Base-by-base conservation (phyloP, 768 basidiomycete genomes). In the Pleurotus tuber-regium region DNA sequence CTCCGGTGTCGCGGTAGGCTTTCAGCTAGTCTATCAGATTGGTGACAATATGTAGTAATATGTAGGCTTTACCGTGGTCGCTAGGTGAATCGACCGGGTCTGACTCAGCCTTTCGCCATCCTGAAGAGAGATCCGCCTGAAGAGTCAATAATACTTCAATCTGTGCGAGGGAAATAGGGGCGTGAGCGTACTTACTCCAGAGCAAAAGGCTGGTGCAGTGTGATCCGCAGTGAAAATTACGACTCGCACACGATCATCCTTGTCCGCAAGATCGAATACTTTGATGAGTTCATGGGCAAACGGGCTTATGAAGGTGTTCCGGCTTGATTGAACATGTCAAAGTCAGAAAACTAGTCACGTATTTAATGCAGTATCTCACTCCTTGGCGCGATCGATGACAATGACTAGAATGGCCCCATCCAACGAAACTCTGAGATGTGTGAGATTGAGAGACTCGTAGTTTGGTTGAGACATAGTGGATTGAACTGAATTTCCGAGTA, bases 1-100 rank as follows among this genome's bases (percentile, higher is more conserved):
- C 81, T 39, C 80, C 80, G 2, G 63, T 55, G 54, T 83, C 80
- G 29, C 79, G 66, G 59, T 78, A 76, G 7, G 76, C 78, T 77
- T 52, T 23, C 24, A 40, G 24, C 28, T 78, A 75, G 7, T 76
- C 76, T 76, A 54, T 23, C 24, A 43, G 25, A 23, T n/a, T 11
- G 30, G 24, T 23, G 30, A 11, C 7, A n/a, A 19, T 5, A 19
- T 4, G n/a, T 8, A 30, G 35, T 7, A 18, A 12, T 2, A 21
- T 7, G 23, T 29, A 21, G n/a, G 8, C 59, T 69, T 35, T 31
- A 76, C 78, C 73, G 54, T 77, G 75, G 25, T 71, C 70, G 9
- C 78, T 78, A 58, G 79, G 74, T 53, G 66, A 72, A 50, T 74
- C 70, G n/a, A n/a, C n/a, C 14, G 71, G 66, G 9, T 77, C 74